A percentile compares a stretch with the other conserved stretches of the same genome.
These are phyloP conservation scores for Barnettozyma californica DNA, from an alignment of 805 yeast species.

Conservation along the genomic window DNA sequence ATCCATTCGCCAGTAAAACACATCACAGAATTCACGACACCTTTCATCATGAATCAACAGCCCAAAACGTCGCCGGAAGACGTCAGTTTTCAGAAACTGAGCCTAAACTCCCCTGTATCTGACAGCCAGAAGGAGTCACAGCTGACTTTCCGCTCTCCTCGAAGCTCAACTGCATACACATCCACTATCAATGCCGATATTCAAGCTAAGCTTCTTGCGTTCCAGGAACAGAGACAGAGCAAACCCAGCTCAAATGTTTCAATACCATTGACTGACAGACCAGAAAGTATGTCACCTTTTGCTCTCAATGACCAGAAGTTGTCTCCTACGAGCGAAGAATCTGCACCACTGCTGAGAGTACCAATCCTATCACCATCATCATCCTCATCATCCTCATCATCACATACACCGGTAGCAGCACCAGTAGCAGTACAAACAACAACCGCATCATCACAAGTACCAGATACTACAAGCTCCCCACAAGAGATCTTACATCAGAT, in stretches of 20 bases:
- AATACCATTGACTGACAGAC: slow-evolving; percentile 6
- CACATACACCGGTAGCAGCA: too few species aligned
- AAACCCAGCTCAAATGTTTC: slow-evolving; percentile 24
- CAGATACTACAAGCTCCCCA: background rate
- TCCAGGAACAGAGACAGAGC: slow-evolving; percentile 72
- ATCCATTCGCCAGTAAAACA: too few species aligned
- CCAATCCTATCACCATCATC: background rate
- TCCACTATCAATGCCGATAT: slow-evolving; percentile 61
- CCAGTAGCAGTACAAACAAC: slow-evolving; percentile 11
- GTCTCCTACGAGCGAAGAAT: background rate
- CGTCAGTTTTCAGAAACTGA: slow-evolving; percentile 2
- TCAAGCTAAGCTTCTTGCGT: slow-evolving; percentile 82
- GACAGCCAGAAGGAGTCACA: background rate
- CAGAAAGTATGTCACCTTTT: slow-evolving; percentile 6
- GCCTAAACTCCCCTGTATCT: background rate
- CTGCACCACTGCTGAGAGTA: background rate
- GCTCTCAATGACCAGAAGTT: slow-evolving; percentile 9
- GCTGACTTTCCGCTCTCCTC: slow-evolving; percentile 17
- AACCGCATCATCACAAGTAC: slow-evolving; percentile 1
- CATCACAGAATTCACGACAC: background rate
- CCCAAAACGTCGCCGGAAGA: slow-evolving; percentile 6
- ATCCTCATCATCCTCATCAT: too few species aligned
- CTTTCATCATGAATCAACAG: background rate
- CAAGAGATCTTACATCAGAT: slow-evolving; percentile 14
- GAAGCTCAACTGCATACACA: slow-evolving; percentile 25